Base-by-base conservation (phyloP, 306 rosid species). In the Prunus davidiana region DNA sequence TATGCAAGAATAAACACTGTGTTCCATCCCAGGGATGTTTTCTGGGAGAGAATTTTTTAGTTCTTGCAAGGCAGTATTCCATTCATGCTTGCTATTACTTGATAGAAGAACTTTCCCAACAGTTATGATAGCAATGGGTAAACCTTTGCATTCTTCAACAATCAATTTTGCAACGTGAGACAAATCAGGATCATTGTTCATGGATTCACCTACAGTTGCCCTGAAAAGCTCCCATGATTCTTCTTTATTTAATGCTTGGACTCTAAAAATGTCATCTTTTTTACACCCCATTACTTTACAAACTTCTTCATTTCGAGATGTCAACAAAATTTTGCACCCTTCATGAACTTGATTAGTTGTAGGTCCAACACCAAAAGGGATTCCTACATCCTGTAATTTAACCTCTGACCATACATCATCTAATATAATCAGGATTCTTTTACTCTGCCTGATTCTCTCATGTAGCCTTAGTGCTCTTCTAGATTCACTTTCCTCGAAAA, bases 381-480 rank as follows among this genome's bases (percentile, higher is more conserved):
- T 25, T 2, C 88, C 88, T 0, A 85, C 49, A 2, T 0, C 16
- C 25, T 76, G 47, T 2, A 85, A 76, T 20, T 82, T 74, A 69
- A 85, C 34, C 12, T 58, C 49, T 1, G 16, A 22, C 88, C 88
- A 85, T 0, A 85, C 52, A 76, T 82, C 88, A 76, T 85, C 88
- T 0, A 85, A 16, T 38, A 85, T 64, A 18, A 85, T 27, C 0
- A 82, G 22, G 4, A 69, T 64, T 0, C 5, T 76, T 2, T 41
- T 27, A 1, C 12, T 0, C n/a, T 32, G n/a, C n/a, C n/a, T 61
- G 32, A 82, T 8, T 24, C 78, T 46, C 3, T 56, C 19, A 1
- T 3, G 28, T 10, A 85, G 10, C 10, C 18, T 24, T 3, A 1
- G 0, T 12, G 84, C 78, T 27, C 24, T 64, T 75, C 14, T 71